A percentile compares a stretch with the other conserved stretches of the same genome.
Evolutionary conservation across 2,329 filamentous ascomycete genomes (phyloP).

Genomic region (Ophiostoma perfectum): DNA sequence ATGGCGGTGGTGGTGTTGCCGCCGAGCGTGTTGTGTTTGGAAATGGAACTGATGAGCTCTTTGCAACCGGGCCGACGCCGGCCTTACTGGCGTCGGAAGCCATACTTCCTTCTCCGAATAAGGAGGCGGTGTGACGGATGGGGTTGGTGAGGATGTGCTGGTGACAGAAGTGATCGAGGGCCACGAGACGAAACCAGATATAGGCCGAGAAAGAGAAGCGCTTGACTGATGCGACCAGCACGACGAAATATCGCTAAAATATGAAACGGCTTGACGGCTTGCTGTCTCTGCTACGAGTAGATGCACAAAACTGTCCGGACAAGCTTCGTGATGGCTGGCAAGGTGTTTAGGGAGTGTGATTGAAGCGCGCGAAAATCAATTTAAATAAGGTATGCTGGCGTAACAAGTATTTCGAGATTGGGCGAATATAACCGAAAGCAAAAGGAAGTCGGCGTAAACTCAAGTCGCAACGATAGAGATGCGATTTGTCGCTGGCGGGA

Average conservation of each 20-base stretch:
- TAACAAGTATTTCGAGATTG: background rate
- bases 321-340: too few species aligned
- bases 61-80: conserved; percentile 16
- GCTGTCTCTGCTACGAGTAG: too few species aligned
- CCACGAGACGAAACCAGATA: too few species aligned
- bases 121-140: background rate
- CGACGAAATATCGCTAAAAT: too few species aligned
- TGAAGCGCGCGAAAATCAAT: too few species aligned
- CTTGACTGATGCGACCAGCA: too few species aligned
- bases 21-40: background rate
- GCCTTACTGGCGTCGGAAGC: conserved; percentile 23
- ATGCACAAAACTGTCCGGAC: too few species aligned
- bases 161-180: too few species aligned
- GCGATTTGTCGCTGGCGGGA: background rate
- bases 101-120: conserved; percentile 11
- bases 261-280: too few species aligned
- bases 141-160: background rate
- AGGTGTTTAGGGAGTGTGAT: too few species aligned
- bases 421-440: background rate
- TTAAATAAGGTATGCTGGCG: background rate
- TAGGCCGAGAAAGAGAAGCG: too few species aligned
- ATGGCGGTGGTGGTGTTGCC: background rate
- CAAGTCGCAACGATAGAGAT: background rate
- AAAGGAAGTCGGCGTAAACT: background rate
- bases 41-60: background rate